phyloP scores from a whole-genome alignment of 73 alveolate genomes.

The Paraurostyla sp. region DNA sequence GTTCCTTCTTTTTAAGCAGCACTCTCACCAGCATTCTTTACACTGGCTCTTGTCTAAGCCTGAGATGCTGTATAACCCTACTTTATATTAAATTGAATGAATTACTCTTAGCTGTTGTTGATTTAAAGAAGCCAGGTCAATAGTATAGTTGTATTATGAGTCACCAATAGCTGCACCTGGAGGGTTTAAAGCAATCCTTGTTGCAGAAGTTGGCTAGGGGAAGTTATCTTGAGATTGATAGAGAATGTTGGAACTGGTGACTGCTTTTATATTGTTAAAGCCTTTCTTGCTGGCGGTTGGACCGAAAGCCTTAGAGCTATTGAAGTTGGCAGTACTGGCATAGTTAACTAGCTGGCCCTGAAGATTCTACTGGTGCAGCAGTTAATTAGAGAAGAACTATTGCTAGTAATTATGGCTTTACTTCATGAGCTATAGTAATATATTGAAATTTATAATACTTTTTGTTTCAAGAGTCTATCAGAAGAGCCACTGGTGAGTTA shows the following conservation, averaged over 20 bases:
- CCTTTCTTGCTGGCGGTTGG: too few species aligned
- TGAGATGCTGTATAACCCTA: neutral
- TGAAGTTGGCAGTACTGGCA: too few species aligned
- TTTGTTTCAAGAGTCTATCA: neutral
- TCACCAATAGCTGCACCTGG: neutral
- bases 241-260: too few species aligned
- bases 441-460: neutral
- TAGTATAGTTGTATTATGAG: slow-evolving; percentile 6
- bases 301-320: too few species aligned
- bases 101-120: neutral
- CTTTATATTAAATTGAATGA: neutral
- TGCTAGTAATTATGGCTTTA: neutral
- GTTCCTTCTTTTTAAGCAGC: neutral
- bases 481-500: neutral
- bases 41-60: slow-evolving; percentile 5
- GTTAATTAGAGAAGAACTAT: neutral
- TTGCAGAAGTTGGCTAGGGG: too few species aligned
- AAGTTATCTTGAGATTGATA: neutral
- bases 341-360: too few species aligned
- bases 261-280: too few species aligned
- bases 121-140: slow-evolving; percentile 11
- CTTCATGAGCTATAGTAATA: neutral
- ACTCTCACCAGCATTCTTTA: too few species aligned
- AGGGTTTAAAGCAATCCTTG: neutral
- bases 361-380: too few species aligned